These are phyloP conservation scores for Nakataea oryzae DNA, from an alignment of 2,329 filamentous ascomycete species.

Conservation along the genomic window DNA sequence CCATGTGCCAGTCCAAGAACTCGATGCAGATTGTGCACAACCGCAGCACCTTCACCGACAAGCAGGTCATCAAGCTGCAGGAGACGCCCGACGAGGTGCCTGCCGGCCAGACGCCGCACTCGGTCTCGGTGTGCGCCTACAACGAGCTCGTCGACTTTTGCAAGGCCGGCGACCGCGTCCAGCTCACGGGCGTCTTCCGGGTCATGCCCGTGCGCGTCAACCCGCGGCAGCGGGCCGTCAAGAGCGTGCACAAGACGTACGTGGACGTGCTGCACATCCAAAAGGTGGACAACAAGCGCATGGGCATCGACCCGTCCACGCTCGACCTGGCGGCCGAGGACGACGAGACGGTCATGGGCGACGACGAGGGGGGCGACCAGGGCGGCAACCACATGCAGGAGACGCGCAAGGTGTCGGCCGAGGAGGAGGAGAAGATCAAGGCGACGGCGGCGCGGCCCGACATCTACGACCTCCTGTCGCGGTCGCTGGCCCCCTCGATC, in stretches of 20 bases:
- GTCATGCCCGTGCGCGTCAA: conserved; percentile 91
- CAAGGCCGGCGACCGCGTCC: conserved; percentile 92
- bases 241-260: conserved; percentile 96
- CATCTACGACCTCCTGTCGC: conserved; percentile 84
- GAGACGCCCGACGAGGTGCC: conserved; percentile 94
- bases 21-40: conserved; percentile 99
- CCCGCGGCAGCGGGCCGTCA: conserved; percentile 82
- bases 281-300: conserved; percentile 89
- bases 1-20: conserved; percentile 73
- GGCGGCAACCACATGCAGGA: conserved; percentile 61
- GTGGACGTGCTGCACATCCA: conserved; percentile 92
- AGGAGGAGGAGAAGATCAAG: conserved; percentile 84
- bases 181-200: conserved; percentile 94
- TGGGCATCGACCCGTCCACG: conserved; percentile 85
- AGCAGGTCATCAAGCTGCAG: conserved; percentile 97
- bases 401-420: conserved; percentile 68
- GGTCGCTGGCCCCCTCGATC: conserved; percentile 87
- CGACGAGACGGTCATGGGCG: conserved; percentile 47
- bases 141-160: conserved; percentile 96
- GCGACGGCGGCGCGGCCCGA: conserved; percentile 70
- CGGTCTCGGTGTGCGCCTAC: conserved; percentile 90
- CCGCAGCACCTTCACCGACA: conserved; percentile 86
- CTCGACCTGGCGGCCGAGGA: conserved; percentile 75
- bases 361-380: conserved; percentile 48
- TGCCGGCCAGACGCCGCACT: conserved; percentile 93